Evolutionary conservation across 805 yeast species (phyloP).

Genomic region (Wickerhamomyces canadensis): DNA sequence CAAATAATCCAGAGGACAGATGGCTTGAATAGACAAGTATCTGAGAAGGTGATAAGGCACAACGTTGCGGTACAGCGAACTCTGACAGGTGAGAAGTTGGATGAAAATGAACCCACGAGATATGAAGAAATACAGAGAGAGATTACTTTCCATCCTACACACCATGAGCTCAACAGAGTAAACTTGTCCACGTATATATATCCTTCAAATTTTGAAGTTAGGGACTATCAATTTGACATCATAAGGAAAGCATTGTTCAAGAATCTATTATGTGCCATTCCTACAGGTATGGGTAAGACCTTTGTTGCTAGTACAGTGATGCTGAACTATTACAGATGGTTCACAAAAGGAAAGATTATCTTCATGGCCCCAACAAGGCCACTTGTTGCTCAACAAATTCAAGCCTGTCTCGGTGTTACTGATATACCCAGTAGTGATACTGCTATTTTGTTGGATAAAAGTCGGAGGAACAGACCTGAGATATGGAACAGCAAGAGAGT

Average conservation of each 20-base stretch:
- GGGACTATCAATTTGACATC: constrained; percentile 87
- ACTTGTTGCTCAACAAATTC: constrained; percentile 91
- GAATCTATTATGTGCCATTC: constrained; percentile 83
- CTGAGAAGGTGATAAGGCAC: constrained; percentile 26
- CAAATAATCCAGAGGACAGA: constrained; percentile 21
- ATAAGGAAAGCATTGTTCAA: constrained; percentile 64
- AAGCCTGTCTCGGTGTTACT: constrained; percentile 82
- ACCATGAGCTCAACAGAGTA: constrained; percentile 41
- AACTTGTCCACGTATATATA: constrained; percentile 53
- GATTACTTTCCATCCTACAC: constrained; percentile 38
- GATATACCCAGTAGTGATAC: constrained; percentile 76
- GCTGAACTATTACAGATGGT: constrained; percentile 88
- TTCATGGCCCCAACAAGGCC: constrained; percentile 98
- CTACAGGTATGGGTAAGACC: constrained; percentile 97
- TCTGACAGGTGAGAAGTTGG: constrained; percentile 25
- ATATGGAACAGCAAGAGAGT: constrained; percentile 79
- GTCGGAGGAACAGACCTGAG: constrained; percentile 56
- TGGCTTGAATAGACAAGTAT: constrained; percentile 27
- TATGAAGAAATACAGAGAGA: constrained; percentile 34
- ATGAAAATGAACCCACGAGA: constrained; percentile 10
- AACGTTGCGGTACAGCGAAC: constrained; percentile 31
- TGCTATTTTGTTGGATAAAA: constrained; percentile 65
- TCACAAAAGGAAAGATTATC: constrained; percentile 67
- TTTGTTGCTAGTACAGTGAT: constrained; percentile 93
- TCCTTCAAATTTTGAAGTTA: constrained; percentile 76